phyloP scores from a whole-genome alignment of 495 filamentous ascomycete species.

The Chaetomium cochliodes region DNA sequence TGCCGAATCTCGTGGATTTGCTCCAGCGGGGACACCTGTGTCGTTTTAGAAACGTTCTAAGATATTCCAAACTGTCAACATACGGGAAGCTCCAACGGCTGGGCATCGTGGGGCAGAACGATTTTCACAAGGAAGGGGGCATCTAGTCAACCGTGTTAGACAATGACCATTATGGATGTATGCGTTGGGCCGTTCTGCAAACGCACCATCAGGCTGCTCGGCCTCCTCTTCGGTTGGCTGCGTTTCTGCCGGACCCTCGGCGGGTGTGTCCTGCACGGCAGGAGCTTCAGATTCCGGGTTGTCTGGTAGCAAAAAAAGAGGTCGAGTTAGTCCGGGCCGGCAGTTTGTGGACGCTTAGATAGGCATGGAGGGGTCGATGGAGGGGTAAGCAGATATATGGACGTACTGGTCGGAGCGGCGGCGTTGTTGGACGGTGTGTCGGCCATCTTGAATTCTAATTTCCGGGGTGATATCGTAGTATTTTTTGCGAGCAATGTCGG shows the following conservation, averaged over 20 bases:
- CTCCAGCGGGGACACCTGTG: slow-evolving; percentile 86
- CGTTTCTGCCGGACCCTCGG: slow-evolving; percentile 18
- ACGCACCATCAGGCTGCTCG: slow-evolving; percentile 31
- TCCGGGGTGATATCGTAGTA: slow-evolving; percentile 15
- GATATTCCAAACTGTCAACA: slow-evolving; percentile 24
- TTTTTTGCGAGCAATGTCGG: neutral
- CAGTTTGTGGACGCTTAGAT: neutral
- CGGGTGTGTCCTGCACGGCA: slow-evolving; percentile 20
- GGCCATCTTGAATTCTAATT: slow-evolving; percentile 23
- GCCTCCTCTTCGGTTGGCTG: slow-evolving; percentile 27
- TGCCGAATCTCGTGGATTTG: slow-evolving; percentile 97
- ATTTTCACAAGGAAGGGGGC: slow-evolving; percentile 63
- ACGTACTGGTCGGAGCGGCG: slow-evolving; percentile 23
- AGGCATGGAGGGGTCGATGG: too few relatives aligned
- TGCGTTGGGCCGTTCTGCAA: neutral
- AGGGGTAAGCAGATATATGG: neutral
- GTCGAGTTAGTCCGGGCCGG: slow-evolving; percentile 16
- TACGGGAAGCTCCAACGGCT: slow-evolving; percentile 82
- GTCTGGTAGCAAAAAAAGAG: slow-evolving; percentile 18
- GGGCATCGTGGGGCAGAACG: slow-evolving; percentile 72
- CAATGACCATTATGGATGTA: neutral
- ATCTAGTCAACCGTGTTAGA: slow-evolving; percentile 53
- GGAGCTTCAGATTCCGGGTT: slow-evolving; percentile 25
- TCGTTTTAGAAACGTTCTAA: slow-evolving; percentile 29
- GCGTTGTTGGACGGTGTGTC: slow-evolving; percentile 16